Percentiles rank a stretch among this genome's conserved stretches.
These are phyloP conservation scores for Cynanchum wilfordii DNA, from an alignment of 257 asterid genomes.

Conservation along the genomic window DNA sequence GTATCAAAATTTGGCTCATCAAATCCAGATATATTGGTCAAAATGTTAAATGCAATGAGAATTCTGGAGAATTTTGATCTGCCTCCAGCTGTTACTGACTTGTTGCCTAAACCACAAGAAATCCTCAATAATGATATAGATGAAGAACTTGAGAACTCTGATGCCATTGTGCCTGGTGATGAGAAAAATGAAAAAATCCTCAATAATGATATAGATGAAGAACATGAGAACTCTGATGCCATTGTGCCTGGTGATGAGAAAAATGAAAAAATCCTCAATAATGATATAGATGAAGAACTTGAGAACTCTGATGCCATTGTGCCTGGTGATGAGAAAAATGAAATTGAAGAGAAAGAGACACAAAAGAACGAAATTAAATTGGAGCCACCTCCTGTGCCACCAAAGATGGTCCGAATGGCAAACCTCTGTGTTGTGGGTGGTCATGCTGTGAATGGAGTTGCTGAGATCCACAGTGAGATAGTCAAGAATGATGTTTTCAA, in stretches of 20 bases:
- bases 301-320: conserved; percentile 22
- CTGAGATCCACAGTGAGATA: conserved; percentile 80
- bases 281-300: conserved; percentile 26
- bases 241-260: conserved; percentile 25
- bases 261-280: conserved; percentile 19
- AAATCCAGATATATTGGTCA: conserved; percentile 46
- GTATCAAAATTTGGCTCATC: conserved; percentile 54
- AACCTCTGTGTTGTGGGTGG: conserved; percentile 83
- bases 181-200: conserved; percentile 24
- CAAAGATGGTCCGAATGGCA: conserved; percentile 80
- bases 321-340: conserved; percentile 24
- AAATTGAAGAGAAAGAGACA: conserved; percentile 29
- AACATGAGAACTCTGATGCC: conserved; percentile 23
- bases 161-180: conserved; percentile 23
- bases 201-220: conserved; percentile 23
- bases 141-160: conserved; percentile 23
- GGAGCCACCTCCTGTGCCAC: conserved; percentile 38
- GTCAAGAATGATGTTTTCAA: conserved; percentile 74
- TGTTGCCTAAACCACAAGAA: conserved; percentile 32
- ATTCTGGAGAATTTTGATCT: conserved; percentile 70
- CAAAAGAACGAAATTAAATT: conserved; percentile 25
- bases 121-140: conserved; percentile 23
- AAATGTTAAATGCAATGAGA: conserved; percentile 61
- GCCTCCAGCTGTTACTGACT: conserved; percentile 44
- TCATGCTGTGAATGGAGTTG: conserved; percentile 89